Base-by-base conservation (phyloP, 179 eudicot species). In the Vitellaria paradoxa region DNA sequence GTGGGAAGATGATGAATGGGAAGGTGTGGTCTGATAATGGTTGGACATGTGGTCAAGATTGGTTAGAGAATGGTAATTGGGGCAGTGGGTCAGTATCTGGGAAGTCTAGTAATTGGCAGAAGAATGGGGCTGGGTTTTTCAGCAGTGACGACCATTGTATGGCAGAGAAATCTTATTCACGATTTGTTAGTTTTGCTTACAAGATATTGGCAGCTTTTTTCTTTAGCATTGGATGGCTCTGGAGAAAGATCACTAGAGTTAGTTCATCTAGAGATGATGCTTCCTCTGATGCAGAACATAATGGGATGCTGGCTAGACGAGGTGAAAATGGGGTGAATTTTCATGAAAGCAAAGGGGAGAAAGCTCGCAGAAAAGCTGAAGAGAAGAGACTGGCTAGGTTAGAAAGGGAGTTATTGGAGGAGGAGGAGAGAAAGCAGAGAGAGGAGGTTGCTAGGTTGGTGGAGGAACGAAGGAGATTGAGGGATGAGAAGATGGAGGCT, bases 281-380 rank as follows among this genome's bases (percentile, higher is more conserved):
- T 68, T 84, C 84, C 60, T 79, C 86, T 8, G 91, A 88, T 80
- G 86, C 87, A 77, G 95, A 89, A 47, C 83, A 79, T 62, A 79
- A 86, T 82, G 85, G 83, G 42, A 63, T 87, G 81, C 24, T 88
- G 84, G 86, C 83, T 72, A 90, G 87, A 76, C 84, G 85, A 76
- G 93, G 91, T 65, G 99, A 93, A 76, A 93, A 90, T 87, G 92
- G 87, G 9, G 82, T 67, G 23, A 82, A 77, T 70, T 85, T 84
- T 79, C 89, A 85, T 60, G 98, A 96, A 82, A 96, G 96, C 77
- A 91, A 88, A 87, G 91, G 92, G 66, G 98, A 96, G 85, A 96
- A 93, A 75, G 99, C 99, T 77, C 93, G 99, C 26, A 84, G 99
- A 82, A 96, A 96, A 85, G 99, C 99, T 73, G 99, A 96, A 87